phyloP scores from a whole-genome alignment of 2,329 filamentous ascomycete species.

The Uncinocarpus reesii region DNA sequence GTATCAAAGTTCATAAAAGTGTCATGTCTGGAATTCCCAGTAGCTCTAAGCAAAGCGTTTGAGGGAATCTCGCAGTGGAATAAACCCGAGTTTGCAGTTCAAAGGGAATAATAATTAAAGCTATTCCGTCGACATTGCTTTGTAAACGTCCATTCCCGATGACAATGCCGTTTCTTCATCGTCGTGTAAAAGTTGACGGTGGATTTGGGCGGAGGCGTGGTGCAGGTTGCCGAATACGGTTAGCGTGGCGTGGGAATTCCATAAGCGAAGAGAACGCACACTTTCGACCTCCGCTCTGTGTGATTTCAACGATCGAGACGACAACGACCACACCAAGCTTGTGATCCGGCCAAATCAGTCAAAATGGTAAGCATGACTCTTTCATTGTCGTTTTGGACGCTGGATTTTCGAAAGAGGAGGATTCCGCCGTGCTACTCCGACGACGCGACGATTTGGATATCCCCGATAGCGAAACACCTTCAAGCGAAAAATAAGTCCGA shows the following conservation, averaged over 20 bases:
- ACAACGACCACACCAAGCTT: conserved; percentile 21
- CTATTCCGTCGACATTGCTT: too few relatives aligned
- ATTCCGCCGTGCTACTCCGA: background rate
- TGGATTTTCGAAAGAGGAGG: conserved; percentile 18
- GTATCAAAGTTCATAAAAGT: too few relatives aligned
- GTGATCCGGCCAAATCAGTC: conserved; percentile 38
- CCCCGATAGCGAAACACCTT: background rate
- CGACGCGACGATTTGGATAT: background rate
- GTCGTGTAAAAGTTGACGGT: background rate
- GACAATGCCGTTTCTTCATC: too few relatives aligned
- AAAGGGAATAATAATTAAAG: too few relatives aligned
- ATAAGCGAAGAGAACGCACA: conserved; percentile 41
- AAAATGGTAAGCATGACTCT: conserved; percentile 37
- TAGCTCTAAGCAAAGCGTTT: too few relatives aligned
- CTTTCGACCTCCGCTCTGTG: conserved; percentile 30
- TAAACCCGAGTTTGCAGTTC: too few relatives aligned
- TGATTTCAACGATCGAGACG: conserved; percentile 32
- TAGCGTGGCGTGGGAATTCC: conserved; percentile 21
- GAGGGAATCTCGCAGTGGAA: too few relatives aligned
- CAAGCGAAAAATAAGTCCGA: background rate
- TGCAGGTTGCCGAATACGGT: conserved; percentile 8
- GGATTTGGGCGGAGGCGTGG: background rate
- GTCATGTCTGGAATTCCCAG: too few relatives aligned
- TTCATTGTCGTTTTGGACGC: conserved; percentile 17
- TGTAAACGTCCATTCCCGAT: too few relatives aligned